Evolutionary conservation across 257 asterid genomes (phyloP), one percentile per base, ranked within the genome.

Genomic region (Solanum chiquidenum): DNA sequence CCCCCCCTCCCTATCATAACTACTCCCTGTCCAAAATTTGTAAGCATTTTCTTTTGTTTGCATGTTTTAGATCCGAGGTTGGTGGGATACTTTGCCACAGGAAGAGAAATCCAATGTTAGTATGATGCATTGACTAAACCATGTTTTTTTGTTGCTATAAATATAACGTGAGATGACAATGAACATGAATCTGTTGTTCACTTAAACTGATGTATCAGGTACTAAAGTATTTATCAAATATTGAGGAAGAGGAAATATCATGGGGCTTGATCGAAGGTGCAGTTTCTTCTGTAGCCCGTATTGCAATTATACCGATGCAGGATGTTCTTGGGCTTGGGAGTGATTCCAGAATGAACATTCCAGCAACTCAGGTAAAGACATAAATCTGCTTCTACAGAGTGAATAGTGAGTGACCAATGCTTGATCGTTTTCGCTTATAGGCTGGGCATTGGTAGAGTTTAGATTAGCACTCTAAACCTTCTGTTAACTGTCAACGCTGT

Each of bases 241-340:
- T 87, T 34, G 93, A 88, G 10, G 95, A 90, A 83, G 96, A 92
- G 49, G 98, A 97, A 86, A 90, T 96, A 85, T 95, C 98, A 11
- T 97, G 99, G 99, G 95, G 92, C 68, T 87, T 97, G 86, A 97
- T 95, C 88, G 92, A 90, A 86, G 95, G 94, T 88, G 98, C 98
- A 69, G 89, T 97, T 89, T 93, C 98, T 89, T 97, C 99, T 27
- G 95, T 96, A 49, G 96, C 99, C 13, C 96, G 90, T 88, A 96
- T 98, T 37, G 90, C 99, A 86, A 94, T 97, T 85, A 91, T 97
- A 88, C 99, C 98, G 9, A 97, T 97, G 99, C 99, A 97, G 92
- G 99, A 97, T 89, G 88, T 97, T 52, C 97, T 97, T 71, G 93
- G 95, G 38, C 90, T 97, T 89, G 99, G 98, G 74, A 96, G 91